Evolutionary conservation across 192 early-diverging fungal genomes (phyloP).

Genomic region (Cladochytrium replicatum): DNA sequence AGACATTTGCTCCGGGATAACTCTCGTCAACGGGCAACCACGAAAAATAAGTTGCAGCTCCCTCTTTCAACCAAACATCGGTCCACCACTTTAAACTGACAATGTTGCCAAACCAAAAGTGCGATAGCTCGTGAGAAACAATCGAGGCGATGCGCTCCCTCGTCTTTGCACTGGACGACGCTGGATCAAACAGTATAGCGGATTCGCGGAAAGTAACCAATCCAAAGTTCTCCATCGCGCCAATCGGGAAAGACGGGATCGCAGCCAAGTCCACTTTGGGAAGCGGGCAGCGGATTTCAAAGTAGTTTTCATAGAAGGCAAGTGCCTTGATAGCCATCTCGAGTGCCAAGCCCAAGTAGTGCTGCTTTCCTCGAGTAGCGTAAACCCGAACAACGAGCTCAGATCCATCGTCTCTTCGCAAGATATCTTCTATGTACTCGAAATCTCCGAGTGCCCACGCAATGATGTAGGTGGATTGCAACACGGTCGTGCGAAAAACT

Average conservation of each 20-base stretch:
- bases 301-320: slow-evolving; percentile 66
- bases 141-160: slow-evolving; percentile 20
- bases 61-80: slow-evolving; percentile 34
- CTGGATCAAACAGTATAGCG: slow-evolving; percentile 11
- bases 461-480: slow-evolving; percentile 82
- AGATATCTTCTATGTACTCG: slow-evolving; percentile 63
- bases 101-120: slow-evolving; percentile 32
- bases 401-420: slow-evolving; percentile 43
- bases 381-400: slow-evolving; percentile 69
- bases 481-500: slow-evolving; percentile 64
- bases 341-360: slow-evolving; percentile 10
- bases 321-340: slow-evolving; percentile 54
- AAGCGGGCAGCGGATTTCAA: slow-evolving; percentile 72
- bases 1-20: too few species aligned
- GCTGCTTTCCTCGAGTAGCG: slow-evolving; percentile 54
- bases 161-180: neutral
- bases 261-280: slow-evolving; percentile 63
- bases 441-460: slow-evolving; percentile 80
- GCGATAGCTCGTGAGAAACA: slow-evolving; percentile 29
- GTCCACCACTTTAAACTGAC: slow-evolving; percentile 35
- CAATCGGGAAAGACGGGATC: slow-evolving; percentile 49
- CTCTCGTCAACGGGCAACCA: too few species aligned
- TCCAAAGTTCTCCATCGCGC: slow-evolving; percentile 60
- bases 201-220: slow-evolving; percentile 12
- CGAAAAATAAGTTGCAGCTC: too few species aligned